These are phyloP conservation scores for Pyrus betulifolia DNA, from an alignment of 306 rosid genomes.

Conservation along the genomic window DNA sequence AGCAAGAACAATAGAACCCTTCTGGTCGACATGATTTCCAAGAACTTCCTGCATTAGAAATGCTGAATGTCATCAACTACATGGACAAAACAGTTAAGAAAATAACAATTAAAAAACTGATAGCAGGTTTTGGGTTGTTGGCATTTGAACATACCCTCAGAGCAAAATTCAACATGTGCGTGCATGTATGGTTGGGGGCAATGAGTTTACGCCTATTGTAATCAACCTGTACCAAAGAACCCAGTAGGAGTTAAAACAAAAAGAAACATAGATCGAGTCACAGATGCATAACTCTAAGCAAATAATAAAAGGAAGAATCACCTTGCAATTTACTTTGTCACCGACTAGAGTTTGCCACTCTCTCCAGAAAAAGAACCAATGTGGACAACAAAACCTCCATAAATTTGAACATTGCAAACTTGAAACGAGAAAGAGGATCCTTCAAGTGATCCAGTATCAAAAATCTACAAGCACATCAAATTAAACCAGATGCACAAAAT, in stretches of 20 bases:
- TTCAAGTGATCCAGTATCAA: constrained; percentile 82
- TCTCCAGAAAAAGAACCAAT: constrained; percentile 59
- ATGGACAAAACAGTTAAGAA: background rate
- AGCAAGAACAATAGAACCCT: constrained; percentile 96
- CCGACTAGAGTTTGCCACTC: constrained; percentile 54
- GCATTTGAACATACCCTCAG: constrained; percentile 57
- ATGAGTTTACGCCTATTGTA: constrained; percentile 67
- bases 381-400: constrained; percentile 83
- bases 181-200: constrained; percentile 98
- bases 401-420: constrained; percentile 78
- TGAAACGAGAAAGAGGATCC: constrained; percentile 51
- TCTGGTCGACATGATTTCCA: constrained; percentile 86
- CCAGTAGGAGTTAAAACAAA: background rate
- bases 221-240: constrained; percentile 59
- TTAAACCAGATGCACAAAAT: constrained; percentile 15
- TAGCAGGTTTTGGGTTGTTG: background rate
- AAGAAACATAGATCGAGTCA: background rate
- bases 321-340: constrained; percentile 78
- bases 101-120: background rate
- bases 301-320: constrained; percentile 12
- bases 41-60: constrained; percentile 68
- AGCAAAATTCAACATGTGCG: constrained; percentile 95
- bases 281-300: background rate
- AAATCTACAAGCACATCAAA: constrained; percentile 43
- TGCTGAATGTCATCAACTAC: constrained; percentile 16